These are phyloP conservation scores for Bipolaris bicolor DNA, from an alignment of 2,329 filamentous ascomycete species.

Conservation along the genomic window DNA sequence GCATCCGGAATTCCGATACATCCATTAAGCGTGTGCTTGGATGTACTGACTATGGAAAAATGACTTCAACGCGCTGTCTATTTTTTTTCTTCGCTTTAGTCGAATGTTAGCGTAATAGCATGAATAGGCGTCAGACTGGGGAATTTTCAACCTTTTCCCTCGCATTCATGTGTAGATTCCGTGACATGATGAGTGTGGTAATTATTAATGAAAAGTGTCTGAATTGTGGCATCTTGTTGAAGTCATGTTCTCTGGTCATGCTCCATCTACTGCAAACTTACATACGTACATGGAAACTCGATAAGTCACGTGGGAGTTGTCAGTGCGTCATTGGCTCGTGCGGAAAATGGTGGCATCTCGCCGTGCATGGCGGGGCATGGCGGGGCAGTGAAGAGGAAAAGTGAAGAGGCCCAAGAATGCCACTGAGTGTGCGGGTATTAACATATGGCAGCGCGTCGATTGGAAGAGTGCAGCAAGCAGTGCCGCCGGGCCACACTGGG, in stretches of 20 bases:
- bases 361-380: constrained; percentile 19
- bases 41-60: not conserved
- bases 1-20: constrained; percentile 64
- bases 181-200: too few species aligned
- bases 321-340: constrained; percentile 22
- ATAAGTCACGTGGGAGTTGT: not conserved
- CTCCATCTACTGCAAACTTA: too few species aligned
- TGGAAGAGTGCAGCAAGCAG: not conserved
- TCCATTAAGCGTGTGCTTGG: constrained; percentile 46
- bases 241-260: too few species aligned
- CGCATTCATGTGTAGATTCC: too few species aligned
- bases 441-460: not conserved
- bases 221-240: too few species aligned
- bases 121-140: not conserved
- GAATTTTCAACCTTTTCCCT: constrained; percentile 10
- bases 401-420: not conserved
- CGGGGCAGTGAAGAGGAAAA: constrained; percentile 18
- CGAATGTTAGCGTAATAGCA: constrained; percentile 4
- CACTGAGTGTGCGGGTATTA: not conserved
- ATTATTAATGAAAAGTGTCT: too few species aligned
- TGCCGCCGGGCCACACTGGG: not conserved
- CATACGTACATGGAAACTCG: too few species aligned
- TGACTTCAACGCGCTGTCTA: constrained; percentile 15
- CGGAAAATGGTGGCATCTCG: constrained; percentile 21
- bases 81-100: constrained; percentile 7